These are phyloP conservation scores for Dothiorella sarmentorum DNA, from an alignment of 2,329 filamentous ascomycete species.

Conservation along the genomic window DNA sequence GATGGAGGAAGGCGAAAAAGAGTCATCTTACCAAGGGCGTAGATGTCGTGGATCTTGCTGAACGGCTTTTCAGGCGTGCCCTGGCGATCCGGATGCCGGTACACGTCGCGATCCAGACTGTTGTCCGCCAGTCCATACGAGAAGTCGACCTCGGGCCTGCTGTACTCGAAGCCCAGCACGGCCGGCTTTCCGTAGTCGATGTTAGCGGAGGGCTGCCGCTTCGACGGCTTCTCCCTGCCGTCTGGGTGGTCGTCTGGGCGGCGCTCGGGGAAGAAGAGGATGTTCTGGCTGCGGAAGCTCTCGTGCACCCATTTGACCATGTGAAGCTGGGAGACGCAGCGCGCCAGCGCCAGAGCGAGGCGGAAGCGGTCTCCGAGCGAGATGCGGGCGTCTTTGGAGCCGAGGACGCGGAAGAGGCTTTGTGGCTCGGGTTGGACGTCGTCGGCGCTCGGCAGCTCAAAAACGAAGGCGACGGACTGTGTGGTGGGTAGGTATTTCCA, in stretches of 20 bases:
- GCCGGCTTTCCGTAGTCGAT: conserved; percentile 17
- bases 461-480: conserved; percentile 17
- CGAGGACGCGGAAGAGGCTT: conserved; percentile 15
- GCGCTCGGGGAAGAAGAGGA: conserved; percentile 21
- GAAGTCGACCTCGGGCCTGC: conserved; percentile 19
- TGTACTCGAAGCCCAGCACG: conserved; percentile 23
- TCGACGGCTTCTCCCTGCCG: too few species aligned
- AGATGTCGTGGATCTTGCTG: conserved; percentile 35
- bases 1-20: neutral
- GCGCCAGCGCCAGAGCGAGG: conserved; percentile 15
- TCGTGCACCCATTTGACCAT: conserved; percentile 24
- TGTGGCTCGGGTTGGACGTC: neutral
- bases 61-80: conserved; percentile 30
- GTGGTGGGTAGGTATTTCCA: conserved; percentile 17
- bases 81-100: conserved; percentile 34
- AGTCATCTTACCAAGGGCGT: conserved; percentile 32
- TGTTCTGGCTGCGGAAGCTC: conserved; percentile 23
- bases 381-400: neutral
- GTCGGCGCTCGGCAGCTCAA: conserved; percentile 16
- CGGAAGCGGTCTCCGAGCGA: conserved; percentile 16
- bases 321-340: conserved; percentile 21
- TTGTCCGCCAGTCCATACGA: conserved; percentile 9
- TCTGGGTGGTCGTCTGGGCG: too few species aligned
- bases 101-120: conserved; percentile 19
- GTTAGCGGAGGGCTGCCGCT: neutral